Evolutionary conservation across 2,329 filamentous ascomycete species (phyloP).

Genomic region (Nothophoma quercina): DNA sequence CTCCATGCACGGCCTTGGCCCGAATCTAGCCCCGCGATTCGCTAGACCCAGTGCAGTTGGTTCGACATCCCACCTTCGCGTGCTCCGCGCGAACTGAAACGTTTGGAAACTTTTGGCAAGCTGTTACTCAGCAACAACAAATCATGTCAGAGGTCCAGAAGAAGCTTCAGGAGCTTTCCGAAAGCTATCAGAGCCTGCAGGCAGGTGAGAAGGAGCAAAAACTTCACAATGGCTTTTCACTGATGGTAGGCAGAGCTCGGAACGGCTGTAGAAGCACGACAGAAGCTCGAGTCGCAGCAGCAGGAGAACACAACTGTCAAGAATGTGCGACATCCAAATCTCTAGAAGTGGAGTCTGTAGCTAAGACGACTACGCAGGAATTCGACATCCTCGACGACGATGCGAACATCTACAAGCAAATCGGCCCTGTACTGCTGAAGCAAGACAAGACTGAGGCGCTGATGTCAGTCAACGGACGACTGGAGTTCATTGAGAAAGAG

Average conservation of each 20-base stretch:
- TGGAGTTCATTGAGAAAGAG: slow-evolving; percentile 93
- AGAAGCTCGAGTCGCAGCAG: slow-evolving; percentile 92
- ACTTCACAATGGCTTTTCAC: slow-evolving; percentile 1
- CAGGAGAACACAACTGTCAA: slow-evolving; percentile 92
- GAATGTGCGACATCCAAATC: slow-evolving; percentile 61
- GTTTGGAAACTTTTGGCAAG: slow-evolving; percentile 25
- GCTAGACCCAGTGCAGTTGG: slow-evolving; percentile 35
- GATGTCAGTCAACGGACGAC: slow-evolving; percentile 85
- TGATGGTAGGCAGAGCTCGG: slow-evolving; percentile 72
- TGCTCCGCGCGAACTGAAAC: slow-evolving; percentile 22
- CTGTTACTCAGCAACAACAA: slow-evolving; percentile 38
- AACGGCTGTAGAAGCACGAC: slow-evolving; percentile 75
- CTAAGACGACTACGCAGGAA: slow-evolving; percentile 63
- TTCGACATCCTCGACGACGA: slow-evolving; percentile 80
- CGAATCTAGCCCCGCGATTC: slow-evolving; percentile 23
- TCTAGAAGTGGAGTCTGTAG: neutral
- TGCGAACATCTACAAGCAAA: slow-evolving; percentile 93
- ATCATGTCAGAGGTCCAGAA: slow-evolving; percentile 69
- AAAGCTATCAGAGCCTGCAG: slow-evolving; percentile 88
- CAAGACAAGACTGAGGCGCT: slow-evolving; percentile 92
- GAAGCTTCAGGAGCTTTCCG: slow-evolving; percentile 80
- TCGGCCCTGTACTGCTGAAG: slow-evolving; percentile 91
- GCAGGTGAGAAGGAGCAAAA: slow-evolving; percentile 63
- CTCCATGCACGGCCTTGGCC: slow-evolving; percentile 16
- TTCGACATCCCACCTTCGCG: slow-evolving; percentile 34